These are phyloP conservation scores for Cordyceps farinosa DNA, from an alignment of 2,329 filamentous ascomycete species.

Conservation along the genomic window DNA sequence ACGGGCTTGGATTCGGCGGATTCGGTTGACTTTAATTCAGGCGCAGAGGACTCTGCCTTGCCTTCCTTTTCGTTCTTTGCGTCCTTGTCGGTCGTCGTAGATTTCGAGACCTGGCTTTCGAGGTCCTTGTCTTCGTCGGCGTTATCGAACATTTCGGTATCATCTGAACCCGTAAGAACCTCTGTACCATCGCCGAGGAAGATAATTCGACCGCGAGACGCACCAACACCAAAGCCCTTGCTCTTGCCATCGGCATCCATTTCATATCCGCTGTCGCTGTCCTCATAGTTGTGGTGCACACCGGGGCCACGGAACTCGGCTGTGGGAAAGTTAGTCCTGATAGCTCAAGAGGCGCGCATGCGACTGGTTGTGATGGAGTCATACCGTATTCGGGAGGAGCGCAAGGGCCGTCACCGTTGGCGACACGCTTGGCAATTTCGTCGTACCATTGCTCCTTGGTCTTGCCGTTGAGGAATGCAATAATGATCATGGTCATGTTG, in stretches of 20 bases:
- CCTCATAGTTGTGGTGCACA: conserved; percentile 77
- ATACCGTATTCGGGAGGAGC: conserved; percentile 99
- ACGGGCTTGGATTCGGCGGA: conserved; percentile 18
- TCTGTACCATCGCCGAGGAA: conserved; percentile 94
- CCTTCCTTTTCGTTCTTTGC: conserved; percentile 20
- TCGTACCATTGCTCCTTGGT: conserved; percentile 98
- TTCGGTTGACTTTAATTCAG: conserved; percentile 11
- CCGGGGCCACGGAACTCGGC: conserved; percentile 83
- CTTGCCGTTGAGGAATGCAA: conserved; percentile 86
- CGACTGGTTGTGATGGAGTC: conserved; percentile 39
- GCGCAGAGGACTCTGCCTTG: conserved; percentile 21
- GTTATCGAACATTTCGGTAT: conserved; percentile 92
- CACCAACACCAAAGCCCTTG: conserved; percentile 62
- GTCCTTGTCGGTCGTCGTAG: conserved; percentile 25
- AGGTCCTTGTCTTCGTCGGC: conserved; percentile 81
- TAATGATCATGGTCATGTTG: conserved; percentile 97
- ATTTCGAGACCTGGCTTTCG: conserved; percentile 75
- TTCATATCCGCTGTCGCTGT: conserved; percentile 74
- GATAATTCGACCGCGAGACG: conserved; percentile 83
- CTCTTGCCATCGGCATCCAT: conserved; percentile 65
- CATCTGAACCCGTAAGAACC: conserved; percentile 81
- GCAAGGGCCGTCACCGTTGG: conserved; percentile 95
- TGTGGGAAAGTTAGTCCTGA: conserved; percentile 37
- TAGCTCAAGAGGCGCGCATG: conserved; percentile 33
- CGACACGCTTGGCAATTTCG: conserved; percentile 87